Base-by-base conservation (phyloP, 768 basidiomycete genomes). In the Kondoa subrosea region DNA sequence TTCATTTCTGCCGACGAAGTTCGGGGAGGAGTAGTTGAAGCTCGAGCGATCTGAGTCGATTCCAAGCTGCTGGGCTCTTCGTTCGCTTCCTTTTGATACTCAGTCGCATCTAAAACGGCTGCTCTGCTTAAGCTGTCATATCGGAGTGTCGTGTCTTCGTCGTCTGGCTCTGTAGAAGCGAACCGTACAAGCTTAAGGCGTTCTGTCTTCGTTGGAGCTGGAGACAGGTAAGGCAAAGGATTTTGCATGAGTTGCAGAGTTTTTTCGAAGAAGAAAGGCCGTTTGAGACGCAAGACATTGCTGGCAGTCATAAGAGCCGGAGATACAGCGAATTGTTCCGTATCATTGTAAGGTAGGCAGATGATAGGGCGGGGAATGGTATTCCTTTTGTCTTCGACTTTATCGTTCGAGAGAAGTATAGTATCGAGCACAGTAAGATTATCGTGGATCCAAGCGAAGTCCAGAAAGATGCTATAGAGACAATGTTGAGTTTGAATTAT, bases 261-360 rank as follows among this genome's bases (percentile, higher is more conserved):
- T n/a, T 63, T 27, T 21, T 63, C 29, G 29, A 63, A 63, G 30
- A 63, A 17, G 30, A 63, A 8, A 33, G 61, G 61, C 30, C 29
- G 61, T 12, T 27, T 27, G n/a, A 63, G 61, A 8, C 61, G 61
- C 3, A 63, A 8, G 27, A 63, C 61, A 63, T 63, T 63, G 61
- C 29, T 63, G 61, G 61, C 61, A 3, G 29, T 8, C 15, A 32
- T 17, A 12, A 63, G 30, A 8, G 17, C 15, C 3, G 61, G 61
- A 3, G 15, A 17, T 3, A 63, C 29, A n/a, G 15, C 30, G 61
- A 63, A 32, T 17, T 63, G 29, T 17, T 63, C 61, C 27, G 30
- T n/a, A 12, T 27, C 27, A 63, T 63, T 63, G 30, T 31, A 63
- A 16, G 61, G 16, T 17, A 29, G 34, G 30, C 15, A 63, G 29